A percentile compares a stretch with the other conserved stretches of the same genome.
phyloP scores from a whole-genome alignment of 768 basidiomycete species.

The Auricularia sp. region DNA sequence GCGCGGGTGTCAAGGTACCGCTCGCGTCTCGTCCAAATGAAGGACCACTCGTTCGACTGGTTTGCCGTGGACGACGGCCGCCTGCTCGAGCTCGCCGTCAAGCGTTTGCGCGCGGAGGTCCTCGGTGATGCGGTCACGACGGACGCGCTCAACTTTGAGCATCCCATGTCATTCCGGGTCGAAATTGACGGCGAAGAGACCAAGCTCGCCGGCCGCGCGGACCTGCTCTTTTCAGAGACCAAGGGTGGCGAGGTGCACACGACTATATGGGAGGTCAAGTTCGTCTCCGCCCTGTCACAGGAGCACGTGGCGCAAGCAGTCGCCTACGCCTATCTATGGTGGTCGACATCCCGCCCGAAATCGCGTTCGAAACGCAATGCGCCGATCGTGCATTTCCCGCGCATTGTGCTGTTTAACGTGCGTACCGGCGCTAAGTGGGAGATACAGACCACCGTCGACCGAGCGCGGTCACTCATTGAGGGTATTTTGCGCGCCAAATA shows the following conservation, averaged over 20 bases:
- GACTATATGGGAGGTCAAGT: conserved; percentile 8
- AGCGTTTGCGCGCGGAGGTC: neutral
- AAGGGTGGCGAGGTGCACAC: neutral
- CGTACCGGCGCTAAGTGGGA: conserved; percentile 7
- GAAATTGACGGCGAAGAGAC: neutral
- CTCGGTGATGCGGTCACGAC: neutral
- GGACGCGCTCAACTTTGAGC: conserved; percentile 1
- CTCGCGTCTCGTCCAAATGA: conserved; percentile 6
- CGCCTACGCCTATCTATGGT: conserved; percentile 6
- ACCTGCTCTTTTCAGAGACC: neutral
- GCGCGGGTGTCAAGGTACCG: neutral
- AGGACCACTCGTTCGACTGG: conserved; percentile 4
- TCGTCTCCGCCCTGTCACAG: neutral
- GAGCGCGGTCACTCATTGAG: neutral
- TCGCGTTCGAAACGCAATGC: neutral
- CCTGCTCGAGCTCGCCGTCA: neutral
- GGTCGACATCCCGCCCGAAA: neutral
- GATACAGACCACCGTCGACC: neutral
- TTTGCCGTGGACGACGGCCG: neutral
- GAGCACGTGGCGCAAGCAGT: conserved; percentile 5
- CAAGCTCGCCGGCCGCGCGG: neutral
- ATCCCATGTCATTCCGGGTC: neutral
- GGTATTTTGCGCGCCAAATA: conserved; percentile 4
- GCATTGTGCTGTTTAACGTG: conserved; percentile 6
- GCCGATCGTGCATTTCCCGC: conserved; percentile 1